A percentile compares a stretch with the other conserved stretches of the same genome.
These are phyloP conservation scores for Camellia lanceoleosa DNA, from an alignment of 148 eudicot genomes.

Conservation along the genomic window DNA sequence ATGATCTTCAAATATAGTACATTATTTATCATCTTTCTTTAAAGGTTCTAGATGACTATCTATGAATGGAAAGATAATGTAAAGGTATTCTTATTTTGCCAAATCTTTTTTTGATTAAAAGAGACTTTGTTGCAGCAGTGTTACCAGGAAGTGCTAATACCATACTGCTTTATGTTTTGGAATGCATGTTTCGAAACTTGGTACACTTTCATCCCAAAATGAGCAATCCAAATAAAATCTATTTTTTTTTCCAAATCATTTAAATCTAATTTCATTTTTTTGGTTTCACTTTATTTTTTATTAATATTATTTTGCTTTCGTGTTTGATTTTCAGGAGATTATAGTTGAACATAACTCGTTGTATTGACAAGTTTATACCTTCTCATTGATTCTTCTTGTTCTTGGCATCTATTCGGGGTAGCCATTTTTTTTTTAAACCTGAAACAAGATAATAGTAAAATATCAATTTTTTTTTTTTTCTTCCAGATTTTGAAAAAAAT, in stretches of 20 bases:
- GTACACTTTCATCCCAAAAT: no score
- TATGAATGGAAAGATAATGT: neutral
- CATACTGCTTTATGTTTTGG: no score
- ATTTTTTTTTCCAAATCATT: no score
- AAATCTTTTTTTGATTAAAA: neutral
- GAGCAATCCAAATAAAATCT: no score
- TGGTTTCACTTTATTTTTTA: neutral
- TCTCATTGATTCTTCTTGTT: neutral
- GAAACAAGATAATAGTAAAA: neutral
- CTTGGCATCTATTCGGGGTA: constrained; percentile 8
- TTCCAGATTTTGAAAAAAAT: constrained; percentile 89
- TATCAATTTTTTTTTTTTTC: neutral
- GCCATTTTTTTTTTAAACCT: neutral
- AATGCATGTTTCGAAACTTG: no score
- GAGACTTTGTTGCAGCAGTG: neutral
- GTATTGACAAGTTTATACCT: neutral
- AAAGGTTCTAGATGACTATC: neutral
- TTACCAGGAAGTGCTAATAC: no score
- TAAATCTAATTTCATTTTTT: neutral
- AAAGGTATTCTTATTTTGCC: neutral
- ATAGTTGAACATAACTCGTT: neutral
- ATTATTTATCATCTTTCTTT: neutral
- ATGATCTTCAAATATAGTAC: neutral
- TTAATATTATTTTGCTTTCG: neutral
- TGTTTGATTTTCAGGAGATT: neutral